Percentiles rank a stretch among this genome's conserved stretches.
Evolutionary conservation across 257 asterid genomes (phyloP).

Genomic region (Cynanchum wilfordii): DNA sequence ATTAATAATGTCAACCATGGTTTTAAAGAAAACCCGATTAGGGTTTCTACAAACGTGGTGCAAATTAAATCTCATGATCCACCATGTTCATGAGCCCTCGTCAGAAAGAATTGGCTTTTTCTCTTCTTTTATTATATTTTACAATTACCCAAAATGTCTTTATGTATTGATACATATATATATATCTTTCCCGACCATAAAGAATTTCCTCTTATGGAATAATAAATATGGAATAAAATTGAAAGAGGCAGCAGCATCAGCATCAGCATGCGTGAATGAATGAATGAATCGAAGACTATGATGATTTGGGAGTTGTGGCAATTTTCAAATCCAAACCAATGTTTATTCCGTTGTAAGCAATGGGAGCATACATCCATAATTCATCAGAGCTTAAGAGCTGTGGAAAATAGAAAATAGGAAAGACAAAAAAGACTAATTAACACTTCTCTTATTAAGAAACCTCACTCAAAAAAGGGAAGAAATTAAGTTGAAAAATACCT

Average conservation of each 20-base stretch:
- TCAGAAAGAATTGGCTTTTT: background rate
- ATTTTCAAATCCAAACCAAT: conserved; percentile 43
- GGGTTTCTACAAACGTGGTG: background rate
- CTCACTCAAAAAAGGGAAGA: too few species aligned
- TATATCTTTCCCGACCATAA: background rate
- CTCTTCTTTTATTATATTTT: background rate
- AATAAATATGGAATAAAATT: background rate
- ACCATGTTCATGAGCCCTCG: background rate
- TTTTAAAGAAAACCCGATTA: background rate
- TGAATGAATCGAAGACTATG: background rate
- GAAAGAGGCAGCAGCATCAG: conserved; percentile 3
- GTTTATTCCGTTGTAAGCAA: conserved; percentile 66
- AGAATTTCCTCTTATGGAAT: background rate
- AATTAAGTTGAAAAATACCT: conserved; percentile 27
- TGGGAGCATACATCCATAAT: conserved; percentile 62
- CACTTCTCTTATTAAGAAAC: background rate
- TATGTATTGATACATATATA: background rate
- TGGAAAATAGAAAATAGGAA: background rate
- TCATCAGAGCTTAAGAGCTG: conserved; percentile 72
- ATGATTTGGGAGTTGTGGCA: conserved; percentile 14
- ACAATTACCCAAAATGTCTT: background rate
- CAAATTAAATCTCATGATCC: background rate
- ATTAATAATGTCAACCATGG: background rate
- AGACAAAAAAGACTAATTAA: background rate
- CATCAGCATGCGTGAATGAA: background rate